phyloP scores from a whole-genome alignment of 2,329 filamentous ascomycete species.

The Chrysoporthe austroafricana region DNA sequence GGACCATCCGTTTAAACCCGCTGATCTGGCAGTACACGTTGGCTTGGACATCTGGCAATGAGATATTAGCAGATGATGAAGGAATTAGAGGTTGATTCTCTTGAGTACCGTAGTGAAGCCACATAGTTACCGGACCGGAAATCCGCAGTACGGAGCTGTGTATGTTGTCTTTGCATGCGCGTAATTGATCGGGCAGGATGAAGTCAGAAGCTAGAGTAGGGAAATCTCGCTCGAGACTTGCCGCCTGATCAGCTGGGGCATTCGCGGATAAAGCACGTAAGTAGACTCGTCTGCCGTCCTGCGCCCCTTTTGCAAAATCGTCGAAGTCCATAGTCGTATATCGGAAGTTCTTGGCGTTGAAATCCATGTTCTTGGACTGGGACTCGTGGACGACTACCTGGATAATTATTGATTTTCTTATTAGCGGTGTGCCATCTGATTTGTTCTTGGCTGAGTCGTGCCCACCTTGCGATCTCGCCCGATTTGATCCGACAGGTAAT shows the following conservation, averaged over 20 bases:
- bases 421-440: background rate
- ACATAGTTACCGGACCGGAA: constrained; percentile 81
- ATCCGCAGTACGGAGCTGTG: constrained; percentile 83
- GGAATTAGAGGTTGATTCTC: constrained; percentile 1
- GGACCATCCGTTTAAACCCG: constrained; percentile 72
- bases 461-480: constrained; percentile 64
- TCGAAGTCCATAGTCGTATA: constrained; percentile 73
- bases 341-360: constrained; percentile 79
- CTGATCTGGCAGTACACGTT: constrained; percentile 82
- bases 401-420: background rate
- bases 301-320: constrained; percentile 65
- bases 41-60: constrained; percentile 69
- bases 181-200: constrained; percentile 64
- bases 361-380: constrained; percentile 70
- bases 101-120: constrained; percentile 83
- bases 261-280: constrained; percentile 75
- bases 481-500: constrained; percentile 67
- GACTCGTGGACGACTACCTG: constrained; percentile 77
- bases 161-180: constrained; percentile 59
- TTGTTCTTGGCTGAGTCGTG: background rate
- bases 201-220: constrained; percentile 73
- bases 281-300: constrained; percentile 68
- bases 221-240: constrained; percentile 74
- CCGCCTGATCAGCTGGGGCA: constrained; percentile 69
- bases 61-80: background rate